Evolutionary conservation across 768 basidiomycete species (phyloP).

Genomic region (Rhodotorula kratochvilovae): DNA sequence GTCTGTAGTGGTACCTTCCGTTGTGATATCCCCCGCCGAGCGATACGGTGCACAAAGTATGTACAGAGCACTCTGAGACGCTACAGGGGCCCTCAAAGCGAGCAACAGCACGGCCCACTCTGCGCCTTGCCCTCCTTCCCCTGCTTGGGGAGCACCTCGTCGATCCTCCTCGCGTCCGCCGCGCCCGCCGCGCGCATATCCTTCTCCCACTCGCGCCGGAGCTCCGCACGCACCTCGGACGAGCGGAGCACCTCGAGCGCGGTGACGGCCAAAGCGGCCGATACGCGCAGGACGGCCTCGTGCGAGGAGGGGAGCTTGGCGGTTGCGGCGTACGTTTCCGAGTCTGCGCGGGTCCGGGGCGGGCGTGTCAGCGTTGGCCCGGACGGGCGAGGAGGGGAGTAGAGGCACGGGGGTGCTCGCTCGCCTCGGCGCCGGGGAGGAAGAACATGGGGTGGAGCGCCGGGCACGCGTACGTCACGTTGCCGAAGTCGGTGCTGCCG

Average conservation of each 20-base stretch:
- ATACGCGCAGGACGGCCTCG: background rate
- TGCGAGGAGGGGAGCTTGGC: background rate
- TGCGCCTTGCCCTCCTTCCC: background rate
- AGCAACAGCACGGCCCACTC: background rate
- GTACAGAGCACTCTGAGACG: too few species aligned
- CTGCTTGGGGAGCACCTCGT: background rate
- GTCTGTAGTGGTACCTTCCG: too few species aligned
- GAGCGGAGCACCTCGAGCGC: background rate
- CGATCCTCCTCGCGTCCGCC: background rate
- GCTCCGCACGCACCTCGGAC: background rate
- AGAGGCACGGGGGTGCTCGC: background rate
- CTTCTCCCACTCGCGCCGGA: background rate
- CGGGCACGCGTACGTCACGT: background rate
- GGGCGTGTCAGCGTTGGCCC: background rate
- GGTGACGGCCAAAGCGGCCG: background rate
- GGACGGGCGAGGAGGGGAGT: too few species aligned
- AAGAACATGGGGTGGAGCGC: background rate
- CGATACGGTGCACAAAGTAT: too few species aligned
- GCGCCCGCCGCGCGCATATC: background rate
- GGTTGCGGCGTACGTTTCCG: background rate
- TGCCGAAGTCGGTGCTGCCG: constrained; percentile 4
- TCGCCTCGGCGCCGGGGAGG: background rate
- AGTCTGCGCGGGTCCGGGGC: background rate
- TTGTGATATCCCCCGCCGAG: too few species aligned
- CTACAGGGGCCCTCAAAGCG: too few species aligned